Base-by-base conservation (phyloP, 805 yeast species). In the Wickerhamiella bombiphila region DNA sequence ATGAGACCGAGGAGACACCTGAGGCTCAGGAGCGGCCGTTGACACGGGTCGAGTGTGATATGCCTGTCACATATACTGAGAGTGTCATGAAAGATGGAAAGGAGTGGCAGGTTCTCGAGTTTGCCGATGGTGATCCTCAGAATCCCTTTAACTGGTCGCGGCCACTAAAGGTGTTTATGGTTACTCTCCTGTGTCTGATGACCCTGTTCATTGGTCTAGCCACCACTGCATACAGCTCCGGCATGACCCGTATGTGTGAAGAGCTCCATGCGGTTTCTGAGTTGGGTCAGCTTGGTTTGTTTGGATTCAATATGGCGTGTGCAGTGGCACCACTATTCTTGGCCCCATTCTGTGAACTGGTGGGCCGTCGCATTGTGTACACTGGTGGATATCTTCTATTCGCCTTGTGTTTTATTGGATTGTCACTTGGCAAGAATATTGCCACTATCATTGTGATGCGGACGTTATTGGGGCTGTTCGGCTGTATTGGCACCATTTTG, bases 121-220 rank as follows among this genome's bases (percentile, higher is more conserved):
- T 82, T 54, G 95, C 86, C 40, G 85, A 94, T 0, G 69, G 72
- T 44, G 97, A 86, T 56, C 93, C 93, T 0, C 88, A 73, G 49
- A 86, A 86, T 58, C 96, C 96, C 21, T 77, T 76, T 52, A 85
- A 85, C 57, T 85, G 96, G 96, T 60, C 69, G 19, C 38, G 61
- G 22, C 47, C 49, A 45, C 38, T 56, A 17, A 53, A 51, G 46
- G 51, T 62, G 58, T 35, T 43, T 22, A 53, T 77, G 54, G 83
- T 96, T 0, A 54, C 78, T 22, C 45, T 75, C 7, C 63, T 81
- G 18, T 74, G 94, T 1, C 46, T 72, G 22, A 66, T 80, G 44
- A 95, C 86, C 36, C 76, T 86, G 40, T 71, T 83, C 51, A 94
- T 88, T 22, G 96, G 96, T 2, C 85, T 81, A 56, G 95, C 95